These are phyloP conservation scores for Stylonectria norvegica DNA, from an alignment of 2,329 filamentous ascomycete species.

Conservation along the genomic window DNA sequence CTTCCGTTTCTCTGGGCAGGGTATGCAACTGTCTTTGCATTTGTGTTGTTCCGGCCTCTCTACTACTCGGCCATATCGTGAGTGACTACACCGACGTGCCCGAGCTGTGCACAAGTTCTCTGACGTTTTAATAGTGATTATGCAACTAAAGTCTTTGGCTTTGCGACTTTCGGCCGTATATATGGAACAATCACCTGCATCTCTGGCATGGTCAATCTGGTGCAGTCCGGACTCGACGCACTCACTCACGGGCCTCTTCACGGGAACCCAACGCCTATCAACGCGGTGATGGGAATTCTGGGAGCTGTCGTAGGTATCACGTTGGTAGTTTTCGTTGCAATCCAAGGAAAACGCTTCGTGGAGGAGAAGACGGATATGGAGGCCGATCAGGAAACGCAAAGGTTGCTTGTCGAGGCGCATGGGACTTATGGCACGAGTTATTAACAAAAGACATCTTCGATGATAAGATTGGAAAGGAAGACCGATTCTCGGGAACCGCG, in stretches of 20 bases:
- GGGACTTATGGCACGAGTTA: neutral
- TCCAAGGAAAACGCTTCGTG: conserved; percentile 1
- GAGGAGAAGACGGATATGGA: conserved; percentile 4
- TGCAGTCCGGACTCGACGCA: conserved; percentile 66
- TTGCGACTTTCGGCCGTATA: conserved; percentile 75
- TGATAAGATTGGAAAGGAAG: neutral
- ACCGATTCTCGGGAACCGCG: too few species aligned
- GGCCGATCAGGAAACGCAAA: conserved; percentile 1
- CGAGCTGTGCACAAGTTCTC: neutral
- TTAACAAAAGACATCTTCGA: neutral
- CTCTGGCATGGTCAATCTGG: conserved; percentile 68
- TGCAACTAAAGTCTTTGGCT: conserved; percentile 76
- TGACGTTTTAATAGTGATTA: conserved; percentile 51
- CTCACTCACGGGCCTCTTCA: conserved; percentile 61
- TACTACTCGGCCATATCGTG: conserved; percentile 73
- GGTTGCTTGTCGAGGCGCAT: neutral
- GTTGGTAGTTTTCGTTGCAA: conserved; percentile 53
- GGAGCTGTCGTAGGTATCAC: conserved; percentile 54
- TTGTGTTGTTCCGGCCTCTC: conserved; percentile 69
- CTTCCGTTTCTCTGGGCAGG: conserved; percentile 59
- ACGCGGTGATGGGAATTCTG: conserved; percentile 51
- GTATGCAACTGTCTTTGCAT: conserved; percentile 64
- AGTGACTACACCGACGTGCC: conserved; percentile 26
- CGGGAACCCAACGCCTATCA: conserved; percentile 62
- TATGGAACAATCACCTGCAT: conserved; percentile 73